Percentiles rank a stretch among this genome's conserved stretches.
Evolutionary conservation across 129 eudicot species (phyloP).

Genomic region (Calendula officinalis): DNA sequence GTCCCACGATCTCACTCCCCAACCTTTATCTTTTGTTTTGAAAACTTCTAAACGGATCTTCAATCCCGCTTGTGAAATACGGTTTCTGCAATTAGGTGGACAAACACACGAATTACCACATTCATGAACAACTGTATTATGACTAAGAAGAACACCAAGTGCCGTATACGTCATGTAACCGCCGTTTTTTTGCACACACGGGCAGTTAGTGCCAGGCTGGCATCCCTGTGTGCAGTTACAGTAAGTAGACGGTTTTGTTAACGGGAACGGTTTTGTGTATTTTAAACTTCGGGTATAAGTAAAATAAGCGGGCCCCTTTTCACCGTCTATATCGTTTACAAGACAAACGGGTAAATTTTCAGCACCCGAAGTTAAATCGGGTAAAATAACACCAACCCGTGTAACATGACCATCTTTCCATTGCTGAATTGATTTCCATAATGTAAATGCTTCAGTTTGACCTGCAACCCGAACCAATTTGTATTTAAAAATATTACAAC

Average conservation of each 20-base stretch:
- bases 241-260: constrained; percentile 25
- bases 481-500: constrained; percentile 65
- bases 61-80: constrained; percentile 58
- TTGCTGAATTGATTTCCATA: constrained; percentile 65
- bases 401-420: constrained; percentile 54
- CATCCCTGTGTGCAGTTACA: constrained; percentile 58
- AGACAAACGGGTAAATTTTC: constrained; percentile 53
- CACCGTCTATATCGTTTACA: constrained; percentile 60
- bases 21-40: constrained; percentile 59
- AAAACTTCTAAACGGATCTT: constrained; percentile 64
- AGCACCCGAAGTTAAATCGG: constrained; percentile 61
- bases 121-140: constrained; percentile 10
- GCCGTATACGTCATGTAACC: constrained; percentile 53
- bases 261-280: constrained; percentile 42
- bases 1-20: constrained; percentile 85
- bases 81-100: constrained; percentile 67
- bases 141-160: constrained; percentile 51
- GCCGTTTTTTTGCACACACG: constrained; percentile 55
- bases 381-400: constrained; percentile 51
- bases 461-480: constrained; percentile 55
- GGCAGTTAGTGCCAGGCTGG: constrained; percentile 51
- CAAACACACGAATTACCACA: constrained; percentile 36
- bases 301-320: constrained; percentile 68
- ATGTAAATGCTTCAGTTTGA: constrained; percentile 56
- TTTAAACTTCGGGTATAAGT: constrained; percentile 41